Percentiles rank a stretch among this genome's conserved stretches.
Evolutionary conservation across 2,329 filamentous ascomycete genomes (phyloP).

Genomic region (Diaporthe aspalathi): DNA sequence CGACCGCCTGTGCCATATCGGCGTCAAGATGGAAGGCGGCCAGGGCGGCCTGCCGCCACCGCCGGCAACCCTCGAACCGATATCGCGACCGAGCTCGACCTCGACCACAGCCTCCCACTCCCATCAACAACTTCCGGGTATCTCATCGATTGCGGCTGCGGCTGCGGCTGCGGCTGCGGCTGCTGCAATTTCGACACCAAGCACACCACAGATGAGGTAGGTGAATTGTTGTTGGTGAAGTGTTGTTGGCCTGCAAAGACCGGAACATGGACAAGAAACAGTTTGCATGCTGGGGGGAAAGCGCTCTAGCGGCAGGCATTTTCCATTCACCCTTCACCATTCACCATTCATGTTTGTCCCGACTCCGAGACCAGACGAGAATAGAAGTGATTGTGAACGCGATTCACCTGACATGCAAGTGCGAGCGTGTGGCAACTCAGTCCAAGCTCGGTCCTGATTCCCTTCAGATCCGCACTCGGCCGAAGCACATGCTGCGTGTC

Average conservation of each 20-base stretch:
- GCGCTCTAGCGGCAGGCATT: neutral
- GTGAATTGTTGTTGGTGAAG: too few species aligned
- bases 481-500: neutral
- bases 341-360: too few species aligned
- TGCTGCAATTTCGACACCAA: conserved; percentile 47
- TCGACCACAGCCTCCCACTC: conserved; percentile 59
- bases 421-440: neutral
- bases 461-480: conserved; percentile 21
- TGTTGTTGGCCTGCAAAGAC: too few species aligned
- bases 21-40: conserved; percentile 52
- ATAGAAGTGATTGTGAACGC: neutral
- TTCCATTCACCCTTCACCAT: too few species aligned
- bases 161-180: conserved; percentile 43
- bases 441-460: conserved; percentile 11
- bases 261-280: too few species aligned
- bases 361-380: neutral
- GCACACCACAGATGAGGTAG: conserved; percentile 61
- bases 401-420: neutral
- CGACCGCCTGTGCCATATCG: conserved; percentile 37
- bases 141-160: conserved; percentile 58
- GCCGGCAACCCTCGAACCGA: conserved; percentile 56
- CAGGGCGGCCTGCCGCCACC: conserved; percentile 53
- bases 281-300: neutral
- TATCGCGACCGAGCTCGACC: conserved; percentile 62
- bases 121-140: conserved; percentile 56